phyloP scores from a whole-genome alignment of 129 eudicot genomes.

The carrot (Daucus carota) region DNA sequence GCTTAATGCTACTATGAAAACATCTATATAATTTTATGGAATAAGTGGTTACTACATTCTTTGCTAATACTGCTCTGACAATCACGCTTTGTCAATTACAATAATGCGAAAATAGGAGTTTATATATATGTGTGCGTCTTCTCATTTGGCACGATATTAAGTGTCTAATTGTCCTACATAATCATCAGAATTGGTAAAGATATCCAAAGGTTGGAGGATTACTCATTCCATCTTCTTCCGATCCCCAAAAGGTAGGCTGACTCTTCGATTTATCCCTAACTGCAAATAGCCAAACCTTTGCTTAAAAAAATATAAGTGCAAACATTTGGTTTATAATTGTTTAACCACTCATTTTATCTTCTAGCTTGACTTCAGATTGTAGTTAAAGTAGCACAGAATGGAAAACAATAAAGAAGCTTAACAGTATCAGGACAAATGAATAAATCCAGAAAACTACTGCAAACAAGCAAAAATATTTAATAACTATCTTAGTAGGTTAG shows the following conservation, averaged over 20 bases:
- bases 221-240: constrained; percentile 73
- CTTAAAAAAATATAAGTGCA: not conserved
- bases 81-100: not conserved
- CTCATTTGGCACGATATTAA: too few species aligned
- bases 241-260: constrained; percentile 66
- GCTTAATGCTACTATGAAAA: not conserved
- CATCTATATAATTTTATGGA: not conserved
- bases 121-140: too few species aligned
- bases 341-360: not conserved
- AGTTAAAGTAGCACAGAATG: not conserved
- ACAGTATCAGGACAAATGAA: too few species aligned
- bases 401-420: not conserved
- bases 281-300: constrained; percentile 17
- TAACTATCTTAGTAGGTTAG: constrained; percentile 54
- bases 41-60: not conserved
- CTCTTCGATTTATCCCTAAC: constrained; percentile 66
- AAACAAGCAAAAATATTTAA: constrained; percentile 13
- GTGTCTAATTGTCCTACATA: too few species aligned
- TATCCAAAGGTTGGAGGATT: constrained; percentile 94
- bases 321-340: not conserved
- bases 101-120: too few species aligned
- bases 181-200: constrained; percentile 47
- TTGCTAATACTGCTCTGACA: not conserved
- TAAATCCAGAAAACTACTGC: too few species aligned
- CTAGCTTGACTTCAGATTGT: not conserved